These are phyloP conservation scores for Colletotrichum trifolii DNA, from an alignment of 2,329 filamentous ascomycete genomes.

Conservation along the genomic window DNA sequence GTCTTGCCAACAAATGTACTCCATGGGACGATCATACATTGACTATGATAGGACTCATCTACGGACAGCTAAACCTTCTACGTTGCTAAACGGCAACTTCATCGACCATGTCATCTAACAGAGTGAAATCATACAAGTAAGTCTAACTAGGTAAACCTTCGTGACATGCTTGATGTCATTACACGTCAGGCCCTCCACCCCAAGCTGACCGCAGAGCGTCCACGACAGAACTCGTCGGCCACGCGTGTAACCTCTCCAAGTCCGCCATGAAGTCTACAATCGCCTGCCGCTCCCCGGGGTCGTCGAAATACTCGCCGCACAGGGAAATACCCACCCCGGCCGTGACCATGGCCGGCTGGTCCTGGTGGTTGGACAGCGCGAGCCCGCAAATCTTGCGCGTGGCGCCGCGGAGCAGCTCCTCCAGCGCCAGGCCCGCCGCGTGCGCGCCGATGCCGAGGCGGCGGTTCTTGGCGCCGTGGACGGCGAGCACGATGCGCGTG, in stretches of 20 bases:
- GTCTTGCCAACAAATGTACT: too few relatives aligned
- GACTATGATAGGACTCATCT: background rate
- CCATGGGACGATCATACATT: too few relatives aligned
- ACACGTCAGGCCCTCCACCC: constrained; percentile 42
- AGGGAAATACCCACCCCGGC: constrained; percentile 63
- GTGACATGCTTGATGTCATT: too few relatives aligned
- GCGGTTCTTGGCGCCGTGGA: constrained; percentile 61
- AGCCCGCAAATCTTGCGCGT: constrained; percentile 69
- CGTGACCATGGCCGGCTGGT: constrained; percentile 66
- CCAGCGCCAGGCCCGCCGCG: constrained; percentile 41
- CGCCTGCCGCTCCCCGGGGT: constrained; percentile 57
- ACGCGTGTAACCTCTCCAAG: constrained; percentile 60
- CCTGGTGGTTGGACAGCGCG: constrained; percentile 64
- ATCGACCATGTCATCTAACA: too few relatives aligned
- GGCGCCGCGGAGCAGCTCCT: constrained; percentile 56
- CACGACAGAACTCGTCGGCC: constrained; percentile 61
- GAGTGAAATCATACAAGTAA: too few relatives aligned
- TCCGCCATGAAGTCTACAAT: constrained; percentile 57
- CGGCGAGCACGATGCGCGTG: constrained; percentile 63
- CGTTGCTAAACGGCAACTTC: too few relatives aligned
- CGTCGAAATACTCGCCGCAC: constrained; percentile 60
- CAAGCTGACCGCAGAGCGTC: constrained; percentile 59
- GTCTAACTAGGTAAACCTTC: too few relatives aligned
- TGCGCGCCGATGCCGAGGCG: constrained; percentile 52
- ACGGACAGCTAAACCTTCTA: background rate